Evolutionary conservation across 805 yeast genomes (phyloP).

Genomic region (Ogataea minuta): DNA sequence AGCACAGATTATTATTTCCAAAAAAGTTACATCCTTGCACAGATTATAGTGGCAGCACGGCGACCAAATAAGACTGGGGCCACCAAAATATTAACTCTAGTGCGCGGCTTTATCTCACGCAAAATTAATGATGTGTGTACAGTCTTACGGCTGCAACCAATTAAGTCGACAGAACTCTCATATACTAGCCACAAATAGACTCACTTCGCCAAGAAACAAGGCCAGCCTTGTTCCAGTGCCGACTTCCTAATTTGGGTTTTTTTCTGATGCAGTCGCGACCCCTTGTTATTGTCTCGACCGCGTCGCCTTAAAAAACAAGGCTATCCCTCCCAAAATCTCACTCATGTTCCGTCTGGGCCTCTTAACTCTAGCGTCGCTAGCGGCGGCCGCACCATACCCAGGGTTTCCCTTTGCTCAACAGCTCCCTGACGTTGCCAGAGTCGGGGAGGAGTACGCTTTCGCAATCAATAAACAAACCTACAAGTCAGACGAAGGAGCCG

Average conservation of each 20-base stretch:
- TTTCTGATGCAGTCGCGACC: conserved; percentile 8
- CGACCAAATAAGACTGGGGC: no score
- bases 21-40: conserved; percentile 10
- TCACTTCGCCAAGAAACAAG: no score
- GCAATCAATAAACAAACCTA: conserved; percentile 71
- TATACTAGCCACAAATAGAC: no score
- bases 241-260: conserved; percentile 5
- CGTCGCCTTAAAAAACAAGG: conserved; percentile 9
- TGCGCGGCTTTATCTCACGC: no score
- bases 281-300: conserved; percentile 6
- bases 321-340: conserved; percentile 11
- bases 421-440: conserved; percentile 83
- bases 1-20: conserved; percentile 11
- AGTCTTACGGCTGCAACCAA: background rate
- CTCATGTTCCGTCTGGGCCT: conserved; percentile 9
- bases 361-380: conserved; percentile 8
- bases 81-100: no score
- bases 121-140: background rate
- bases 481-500: conserved; percentile 40
- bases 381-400: conserved; percentile 47
- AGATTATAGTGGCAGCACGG: background rate
- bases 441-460: conserved; percentile 58
- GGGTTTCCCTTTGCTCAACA: conserved; percentile 83
- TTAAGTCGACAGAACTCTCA: no score
- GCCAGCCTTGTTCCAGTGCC: background rate